A percentile compares a stretch with the other conserved stretches of the same genome.
Evolutionary conservation across 140 eudicot species (phyloP).

Genomic region (Stevia rebaudiana): DNA sequence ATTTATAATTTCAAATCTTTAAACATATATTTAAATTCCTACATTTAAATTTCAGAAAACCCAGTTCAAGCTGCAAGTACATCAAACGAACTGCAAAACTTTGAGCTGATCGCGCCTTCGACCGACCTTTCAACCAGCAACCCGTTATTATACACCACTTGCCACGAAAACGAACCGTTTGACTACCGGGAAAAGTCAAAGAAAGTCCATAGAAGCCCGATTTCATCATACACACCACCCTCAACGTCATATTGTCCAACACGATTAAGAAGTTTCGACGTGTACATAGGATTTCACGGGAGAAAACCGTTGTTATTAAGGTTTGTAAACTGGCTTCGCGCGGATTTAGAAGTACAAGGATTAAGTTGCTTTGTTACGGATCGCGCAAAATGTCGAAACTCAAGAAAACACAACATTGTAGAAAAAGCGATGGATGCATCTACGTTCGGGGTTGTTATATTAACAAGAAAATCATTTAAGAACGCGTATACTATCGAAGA

Average conservation of each 20-base stretch:
- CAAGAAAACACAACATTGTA: slow-evolving; percentile 62
- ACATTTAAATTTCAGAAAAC: slow-evolving; percentile 32
- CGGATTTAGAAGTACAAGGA: slow-evolving; percentile 91
- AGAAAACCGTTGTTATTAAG: slow-evolving; percentile 72
- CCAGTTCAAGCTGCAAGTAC: slow-evolving; percentile 33
- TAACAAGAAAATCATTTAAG: slow-evolving; percentile 77
- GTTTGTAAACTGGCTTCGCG: slow-evolving; percentile 89
- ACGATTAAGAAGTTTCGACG: slow-evolving; percentile 80
- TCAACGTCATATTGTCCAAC: slow-evolving; percentile 60
- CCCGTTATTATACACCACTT: slow-evolving; percentile 29
- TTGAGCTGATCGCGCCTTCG: slow-evolving; percentile 50
- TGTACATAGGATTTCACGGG: slow-evolving; percentile 91
- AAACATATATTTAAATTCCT: not conserved
- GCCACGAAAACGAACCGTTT: slow-evolving; percentile 40
- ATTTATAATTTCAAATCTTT: slow-evolving; percentile 6
- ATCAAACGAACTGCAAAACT: slow-evolving; percentile 42
- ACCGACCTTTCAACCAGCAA: slow-evolving; percentile 39
- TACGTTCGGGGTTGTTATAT: slow-evolving; percentile 78
- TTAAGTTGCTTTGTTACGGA: slow-evolving; percentile 71
- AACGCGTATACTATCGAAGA: slow-evolving; percentile 90
- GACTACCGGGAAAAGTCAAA: slow-evolving; percentile 45
- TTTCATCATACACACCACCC: slow-evolving; percentile 43
- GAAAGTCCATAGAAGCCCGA: slow-evolving; percentile 50
- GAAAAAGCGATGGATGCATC: slow-evolving; percentile 89
- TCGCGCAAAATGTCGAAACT: slow-evolving; percentile 56